phyloP scores from a whole-genome alignment of 768 basidiomycete genomes.

The Boletus eberwhitei region DNA sequence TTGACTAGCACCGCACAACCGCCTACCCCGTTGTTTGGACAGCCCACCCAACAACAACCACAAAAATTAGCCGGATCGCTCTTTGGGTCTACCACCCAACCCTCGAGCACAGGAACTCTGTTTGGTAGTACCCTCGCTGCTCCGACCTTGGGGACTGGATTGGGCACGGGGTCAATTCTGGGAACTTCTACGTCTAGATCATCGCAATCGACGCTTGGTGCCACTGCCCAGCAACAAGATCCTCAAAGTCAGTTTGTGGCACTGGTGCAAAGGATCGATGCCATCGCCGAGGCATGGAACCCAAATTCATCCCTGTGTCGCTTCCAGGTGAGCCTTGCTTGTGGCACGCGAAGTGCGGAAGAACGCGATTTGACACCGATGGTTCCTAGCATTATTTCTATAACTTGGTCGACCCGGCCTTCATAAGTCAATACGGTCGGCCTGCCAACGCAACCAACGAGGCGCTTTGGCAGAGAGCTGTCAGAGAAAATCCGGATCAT shows the following conservation, averaged over 20 bases:
- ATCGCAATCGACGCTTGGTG: constrained; percentile 35
- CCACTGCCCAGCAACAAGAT: constrained; percentile 51
- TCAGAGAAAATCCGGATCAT: constrained; percentile 78
- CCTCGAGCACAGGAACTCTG: constrained; percentile 30
- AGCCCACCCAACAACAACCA: constrained; percentile 21
- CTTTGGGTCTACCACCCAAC: constrained; percentile 30
- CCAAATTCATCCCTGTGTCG: constrained; percentile 63
- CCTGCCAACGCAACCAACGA: constrained; percentile 73
- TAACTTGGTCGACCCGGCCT: constrained; percentile 71
- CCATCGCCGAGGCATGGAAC: constrained; percentile 69
- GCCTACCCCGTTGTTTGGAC: constrained; percentile 20
- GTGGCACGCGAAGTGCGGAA: no score
- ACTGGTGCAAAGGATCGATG: constrained; percentile 58
- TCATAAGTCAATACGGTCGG: constrained; percentile 63
- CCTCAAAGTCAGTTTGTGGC: constrained; percentile 55
- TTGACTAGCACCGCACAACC: constrained; percentile 14
- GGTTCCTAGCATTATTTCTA: constrained; percentile 71
- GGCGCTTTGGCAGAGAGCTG: constrained; percentile 72
- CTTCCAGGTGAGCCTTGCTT: constrained; percentile 58
- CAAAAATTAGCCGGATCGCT: constrained; percentile 25
- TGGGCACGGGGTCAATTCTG: constrained; percentile 21
- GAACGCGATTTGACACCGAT: neutral
- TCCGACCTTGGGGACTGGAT: constrained; percentile 32
- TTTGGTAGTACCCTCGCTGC: constrained; percentile 34
- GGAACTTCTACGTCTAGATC: constrained; percentile 30